A percentile compares a stretch with the other conserved stretches of the same genome.
phyloP scores from a whole-genome alignment of 352 stramenopile species.

The Phytophthora ramorum region DNA sequence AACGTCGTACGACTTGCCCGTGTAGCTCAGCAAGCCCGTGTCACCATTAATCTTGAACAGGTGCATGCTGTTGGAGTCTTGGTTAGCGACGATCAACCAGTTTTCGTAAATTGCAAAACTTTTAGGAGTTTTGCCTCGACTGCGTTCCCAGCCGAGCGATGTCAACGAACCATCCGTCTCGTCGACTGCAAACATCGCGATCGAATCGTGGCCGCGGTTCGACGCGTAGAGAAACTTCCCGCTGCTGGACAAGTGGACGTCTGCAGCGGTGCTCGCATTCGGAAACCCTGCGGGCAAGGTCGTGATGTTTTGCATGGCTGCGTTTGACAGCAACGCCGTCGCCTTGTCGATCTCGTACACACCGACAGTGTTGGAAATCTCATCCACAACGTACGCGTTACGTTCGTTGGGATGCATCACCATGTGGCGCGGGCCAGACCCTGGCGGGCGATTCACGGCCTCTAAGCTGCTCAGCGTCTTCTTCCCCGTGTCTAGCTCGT shows the following conservation, averaged over 20 bases:
- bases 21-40: conserved; percentile 44
- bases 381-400: conserved; percentile 57
- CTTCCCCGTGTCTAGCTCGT: conserved; percentile 37
- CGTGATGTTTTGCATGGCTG: conserved; percentile 49
- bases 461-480: conserved; percentile 35
- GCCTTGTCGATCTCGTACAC: conserved; percentile 47
- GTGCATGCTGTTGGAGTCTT: conserved; percentile 54
- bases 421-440: conserved; percentile 63
- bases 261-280: conserved; percentile 33
- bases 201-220: conserved; percentile 68
- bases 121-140: conserved; percentile 48
- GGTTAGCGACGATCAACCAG: conserved; percentile 61
- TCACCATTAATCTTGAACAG: conserved; percentile 43
- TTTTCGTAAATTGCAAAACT: conserved; percentile 48
- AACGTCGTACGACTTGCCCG: conserved; percentile 33
- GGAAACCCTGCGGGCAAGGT: conserved; percentile 45
- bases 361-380: conserved; percentile 63
- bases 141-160: conserved; percentile 35
- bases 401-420: conserved; percentile 43
- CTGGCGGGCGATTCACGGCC: conserved; percentile 24
- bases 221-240: conserved; percentile 66
- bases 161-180: conserved; percentile 34
- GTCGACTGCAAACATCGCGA: conserved; percentile 54
- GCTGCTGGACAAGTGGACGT: conserved; percentile 52
- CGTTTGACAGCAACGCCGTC: conserved; percentile 16